phyloP scores from a whole-genome alignment of 2,329 filamentous ascomycete species.

The Dissoconium aciculare region DNA sequence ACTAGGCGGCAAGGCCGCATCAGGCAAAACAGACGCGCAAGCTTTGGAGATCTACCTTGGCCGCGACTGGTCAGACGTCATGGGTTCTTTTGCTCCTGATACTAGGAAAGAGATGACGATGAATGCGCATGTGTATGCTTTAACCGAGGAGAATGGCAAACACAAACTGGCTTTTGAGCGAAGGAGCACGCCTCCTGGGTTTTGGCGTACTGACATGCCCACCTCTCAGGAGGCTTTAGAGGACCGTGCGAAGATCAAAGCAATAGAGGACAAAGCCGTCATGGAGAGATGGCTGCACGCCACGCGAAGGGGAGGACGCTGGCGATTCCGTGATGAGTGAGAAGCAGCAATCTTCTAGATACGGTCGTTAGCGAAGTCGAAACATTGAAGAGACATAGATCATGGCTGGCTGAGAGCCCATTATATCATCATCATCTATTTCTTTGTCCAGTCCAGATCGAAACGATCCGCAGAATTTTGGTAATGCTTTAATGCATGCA shows the following conservation, averaged over 20 bases:
- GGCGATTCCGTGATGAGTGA: slow-evolving; percentile 66
- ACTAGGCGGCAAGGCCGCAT: slow-evolving; percentile 13
- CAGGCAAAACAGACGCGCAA: slow-evolving; percentile 15
- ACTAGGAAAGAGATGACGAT: slow-evolving; percentile 53
- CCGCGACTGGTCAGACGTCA: slow-evolving; percentile 12
- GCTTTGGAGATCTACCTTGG: slow-evolving; percentile 19
- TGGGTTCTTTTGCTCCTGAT: slow-evolving; percentile 19
- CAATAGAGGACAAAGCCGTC: slow-evolving; percentile 48
- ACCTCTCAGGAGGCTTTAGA: slow-evolving; percentile 63
- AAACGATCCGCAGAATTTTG: slow-evolving; percentile 59
- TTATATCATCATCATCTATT: slow-evolving; percentile 28
- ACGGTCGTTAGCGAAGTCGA: too few relatives aligned
- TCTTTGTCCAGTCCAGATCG: slow-evolving; percentile 65
- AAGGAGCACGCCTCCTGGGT: slow-evolving; percentile 63
- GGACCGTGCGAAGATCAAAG: slow-evolving; percentile 50
- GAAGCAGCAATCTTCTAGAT: too few relatives aligned
- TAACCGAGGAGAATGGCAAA: slow-evolving; percentile 62
- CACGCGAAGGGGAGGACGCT: slow-evolving; percentile 58
- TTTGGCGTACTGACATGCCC: slow-evolving; percentile 83
- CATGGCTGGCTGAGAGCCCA: too few relatives aligned
- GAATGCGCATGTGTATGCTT: slow-evolving; percentile 57
- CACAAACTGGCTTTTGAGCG: slow-evolving; percentile 64
- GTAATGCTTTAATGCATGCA: slow-evolving; percentile 58
- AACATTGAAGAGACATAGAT: too few relatives aligned
- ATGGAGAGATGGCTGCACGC: slow-evolving; percentile 68